These are phyloP conservation scores for Coffea humblotiana DNA, from an alignment of 305 asterid genomes.

Conservation along the genomic window DNA sequence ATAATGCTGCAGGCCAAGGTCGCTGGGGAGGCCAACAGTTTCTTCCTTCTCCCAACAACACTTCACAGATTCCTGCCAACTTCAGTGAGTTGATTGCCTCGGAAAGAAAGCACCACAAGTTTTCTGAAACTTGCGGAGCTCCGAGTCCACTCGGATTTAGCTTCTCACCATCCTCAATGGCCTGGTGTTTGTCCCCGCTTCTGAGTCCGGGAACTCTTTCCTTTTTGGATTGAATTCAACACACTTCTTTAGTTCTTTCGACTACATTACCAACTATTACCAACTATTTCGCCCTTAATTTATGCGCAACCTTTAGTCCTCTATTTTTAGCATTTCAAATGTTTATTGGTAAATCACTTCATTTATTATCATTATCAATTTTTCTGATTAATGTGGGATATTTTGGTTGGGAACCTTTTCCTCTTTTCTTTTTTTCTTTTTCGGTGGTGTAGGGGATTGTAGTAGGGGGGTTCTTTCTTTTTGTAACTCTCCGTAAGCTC, in stretches of 20 bases:
- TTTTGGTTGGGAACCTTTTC: neutral
- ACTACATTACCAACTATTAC: neutral
- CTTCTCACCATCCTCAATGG: constrained; percentile 44
- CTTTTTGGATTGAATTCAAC: constrained; percentile 22
- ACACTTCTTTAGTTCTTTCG: constrained; percentile 19
- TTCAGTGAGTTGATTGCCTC: constrained; percentile 1
- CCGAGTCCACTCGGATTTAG: constrained; percentile 39
- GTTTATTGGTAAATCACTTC: neutral
- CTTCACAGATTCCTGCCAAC: constrained; percentile 6
- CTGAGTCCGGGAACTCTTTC: constrained; percentile 47
- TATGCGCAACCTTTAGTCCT: neutral
- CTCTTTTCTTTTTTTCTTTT: neutral
- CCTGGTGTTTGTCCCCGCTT: constrained; percentile 54
- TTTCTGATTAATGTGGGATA: neutral
- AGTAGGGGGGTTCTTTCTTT: neutral
- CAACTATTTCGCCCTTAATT: neutral
- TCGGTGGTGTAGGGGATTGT: neutral
- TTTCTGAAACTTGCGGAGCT: constrained; percentile 26
- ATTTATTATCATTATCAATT: neutral
- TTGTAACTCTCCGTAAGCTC: neutral
- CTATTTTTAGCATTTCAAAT: neutral
- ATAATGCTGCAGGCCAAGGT: neutral
- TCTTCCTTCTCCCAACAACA: neutral
- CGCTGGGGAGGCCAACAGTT: neutral
- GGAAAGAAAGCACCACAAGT: constrained; percentile 21